Base-by-base conservation (phyloP, 2,329 filamentous ascomycete genomes). In the Fusarium devonianum region DNA sequence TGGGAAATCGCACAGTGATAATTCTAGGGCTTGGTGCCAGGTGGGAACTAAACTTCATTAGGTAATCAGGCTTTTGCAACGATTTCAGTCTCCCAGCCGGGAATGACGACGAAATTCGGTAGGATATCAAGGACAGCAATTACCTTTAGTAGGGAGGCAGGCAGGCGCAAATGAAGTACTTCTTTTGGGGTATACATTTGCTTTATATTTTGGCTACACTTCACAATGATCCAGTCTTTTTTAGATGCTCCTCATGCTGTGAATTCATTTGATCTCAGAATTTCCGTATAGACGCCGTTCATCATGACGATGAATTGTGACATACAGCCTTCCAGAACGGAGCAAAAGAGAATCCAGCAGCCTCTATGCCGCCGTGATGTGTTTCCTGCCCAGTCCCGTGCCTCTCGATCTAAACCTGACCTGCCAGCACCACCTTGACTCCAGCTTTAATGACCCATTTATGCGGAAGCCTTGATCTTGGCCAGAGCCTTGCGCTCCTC, bases 401-500 rank as follows among this genome's bases (percentile, higher is more conserved):
- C 66, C 66, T 64, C 65, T 67, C 65, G 60, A 67, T 73, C 70
- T 72, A 71, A 71, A 69, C 53, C 67, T 67, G 67, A 63, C 68
- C 63, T 61, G 60, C 66, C 62, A 64, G 64, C 64, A 65, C 63
- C 65, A 60, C 63, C 73, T 58, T 62, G 58, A 66, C 63, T 66
- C 63, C 63, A 65, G 52, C 62, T 61, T 56, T 60, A 71, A 75
- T 74, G 58, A 63, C 64, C 59, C 62, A 71, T 74, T 79, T 89
- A 90, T 76, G 89, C 87, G 70, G 87, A 80, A 70, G 89, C 87
- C 83, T 89, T 89, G 80, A 96, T 82, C 86, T 96, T 96, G 75
- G 92, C 90, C 75, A 95, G 84, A 72, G 90, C 88, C 89, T 97
- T 97, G 81, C 89, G 89, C 80, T 96, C 88, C 85, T 97, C 92